Evolutionary conservation across 2,329 filamentous ascomycete species (phyloP), one percentile per base, ranked within the genome.

Genomic region (Cyphellophora attinorum): DNA sequence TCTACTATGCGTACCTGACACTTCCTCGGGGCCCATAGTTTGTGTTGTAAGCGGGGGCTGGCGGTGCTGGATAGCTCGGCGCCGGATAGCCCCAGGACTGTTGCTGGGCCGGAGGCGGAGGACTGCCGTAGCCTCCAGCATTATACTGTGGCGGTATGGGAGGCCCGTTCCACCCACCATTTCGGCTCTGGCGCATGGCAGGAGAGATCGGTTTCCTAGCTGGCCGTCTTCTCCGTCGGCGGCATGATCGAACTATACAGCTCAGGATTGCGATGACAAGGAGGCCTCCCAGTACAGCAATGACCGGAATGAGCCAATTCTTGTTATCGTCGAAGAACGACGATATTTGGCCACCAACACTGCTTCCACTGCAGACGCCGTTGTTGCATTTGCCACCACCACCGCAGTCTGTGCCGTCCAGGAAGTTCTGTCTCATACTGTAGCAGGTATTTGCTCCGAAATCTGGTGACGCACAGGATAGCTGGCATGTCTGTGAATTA

Each of bases 381-480:
- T 88, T 89, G 33, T 58, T 55, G 58, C 91, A 98, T 37, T 65
- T 69, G 5, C 91, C 91, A 35, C 85, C 84, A 12, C 81, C 82
- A 34, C 76, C 71, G 55, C 91, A 98, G 2, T 73, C 64, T 1
- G 91, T 96, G 12, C 91, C 91, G 54, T 98, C 91, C 18, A 96
- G 67, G 61, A 93, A 96, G 60, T 93, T 91, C 55, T 95, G 86
- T 55, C 84, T 79, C 62, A 93, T 74, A 14, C 72, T 72, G 40
- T 81, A 79, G 58, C 85, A 94, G 5, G 71, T 67, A 38, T 74
- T 72, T 5, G 64, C 44, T 5, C 74, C 74, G 38, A 88, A 79
- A 37, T 75, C 65, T 4, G 84, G 76, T 15, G 79, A 81, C 3
- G 72, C 69, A 58, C 91, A 98, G 31, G 77, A 78, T 33, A 96